These are phyloP conservation scores for Hericium rajendrae DNA, from an alignment of 768 basidiomycete species.

Conservation along the genomic window DNA sequence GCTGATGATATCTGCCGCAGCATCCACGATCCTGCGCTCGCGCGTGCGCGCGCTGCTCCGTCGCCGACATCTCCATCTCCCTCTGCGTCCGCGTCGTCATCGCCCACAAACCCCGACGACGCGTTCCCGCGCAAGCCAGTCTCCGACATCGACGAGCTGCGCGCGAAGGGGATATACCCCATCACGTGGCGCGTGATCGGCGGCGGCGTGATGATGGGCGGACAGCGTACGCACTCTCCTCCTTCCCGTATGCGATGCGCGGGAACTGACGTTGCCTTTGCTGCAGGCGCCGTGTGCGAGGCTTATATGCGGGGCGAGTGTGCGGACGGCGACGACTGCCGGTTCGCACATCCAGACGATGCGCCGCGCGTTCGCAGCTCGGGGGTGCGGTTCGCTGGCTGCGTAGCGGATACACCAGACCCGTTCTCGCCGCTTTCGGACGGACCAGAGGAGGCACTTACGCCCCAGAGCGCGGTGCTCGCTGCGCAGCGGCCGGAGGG, in stretches of 20 bases:
- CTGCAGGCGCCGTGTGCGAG: slow-evolving; percentile 19
- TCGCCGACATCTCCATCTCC: not conserved
- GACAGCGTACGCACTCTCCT: slow-evolving; percentile 15
- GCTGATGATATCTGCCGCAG: not conserved
- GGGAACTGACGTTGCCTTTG: not conserved
- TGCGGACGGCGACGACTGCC: slow-evolving; percentile 19
- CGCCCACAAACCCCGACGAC: not conserved
- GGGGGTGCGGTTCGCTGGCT: not conserved
- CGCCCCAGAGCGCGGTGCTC: not conserved
- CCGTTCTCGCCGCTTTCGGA: not conserved
- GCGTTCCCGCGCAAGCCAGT: not conserved
- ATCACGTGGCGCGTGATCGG: slow-evolving; percentile 72
- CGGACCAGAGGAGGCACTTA: not conserved
- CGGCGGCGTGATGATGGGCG: slow-evolving; percentile 64
- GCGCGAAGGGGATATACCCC: slow-evolving; percentile 42
- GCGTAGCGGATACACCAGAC: not conserved
- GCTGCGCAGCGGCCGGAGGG: not conserved
- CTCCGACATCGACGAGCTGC: not conserved
- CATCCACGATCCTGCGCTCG: not conserved
- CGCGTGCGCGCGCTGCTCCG: not conserved
- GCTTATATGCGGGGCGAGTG: slow-evolving; percentile 19
- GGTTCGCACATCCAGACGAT: slow-evolving; percentile 16
- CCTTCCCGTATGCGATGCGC: not conserved
- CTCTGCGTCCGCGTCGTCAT: not conserved
- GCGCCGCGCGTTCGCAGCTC: slow-evolving; percentile 2